Conservation (phyloP, 2,329 filamentous ascomycete species). For the Trichoderma semiorbis region DNA sequence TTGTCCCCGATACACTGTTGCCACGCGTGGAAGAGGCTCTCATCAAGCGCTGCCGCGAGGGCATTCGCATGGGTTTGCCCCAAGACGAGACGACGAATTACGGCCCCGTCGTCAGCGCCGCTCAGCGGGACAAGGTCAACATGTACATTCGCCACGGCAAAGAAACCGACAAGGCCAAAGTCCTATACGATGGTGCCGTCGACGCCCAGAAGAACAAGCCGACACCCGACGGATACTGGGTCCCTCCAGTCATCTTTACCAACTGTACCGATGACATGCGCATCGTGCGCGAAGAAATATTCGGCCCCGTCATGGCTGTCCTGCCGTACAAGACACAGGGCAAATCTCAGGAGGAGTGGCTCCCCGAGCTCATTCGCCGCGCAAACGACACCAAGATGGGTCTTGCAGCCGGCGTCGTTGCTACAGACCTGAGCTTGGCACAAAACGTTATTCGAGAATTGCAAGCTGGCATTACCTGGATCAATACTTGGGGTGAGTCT, state of each 20-base stretch:
- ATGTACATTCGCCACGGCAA: conserved; percentile 73
- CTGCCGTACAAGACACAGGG: conserved; percentile 61
- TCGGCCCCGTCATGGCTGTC: conserved; percentile 82
- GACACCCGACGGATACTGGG: conserved; percentile 69
- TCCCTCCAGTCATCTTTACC: conserved; percentile 79
- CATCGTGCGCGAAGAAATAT: conserved; percentile 80
- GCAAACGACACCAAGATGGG: conserved; percentile 77
- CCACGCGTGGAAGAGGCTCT: conserved; percentile 64
- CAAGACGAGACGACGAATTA: conserved; percentile 74
- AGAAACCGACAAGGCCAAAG: conserved; percentile 66
- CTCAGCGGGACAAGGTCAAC: conserved; percentile 75
- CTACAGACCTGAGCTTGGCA: conserved; percentile 68
- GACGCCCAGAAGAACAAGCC: conserved; percentile 51
- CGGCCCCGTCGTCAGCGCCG: conserved; percentile 73
- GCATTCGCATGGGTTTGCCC: conserved; percentile 73
- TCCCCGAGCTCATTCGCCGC: conserved; percentile 66
- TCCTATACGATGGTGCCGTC: conserved; percentile 68
- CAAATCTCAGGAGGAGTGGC: conserved; percentile 32
- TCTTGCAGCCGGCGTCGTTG: conserved; percentile 81
- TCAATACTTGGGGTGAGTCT: conserved; percentile 91
- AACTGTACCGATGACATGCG: conserved; percentile 80
- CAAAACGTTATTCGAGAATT: conserved; percentile 68
- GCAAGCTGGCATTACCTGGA: conserved; percentile 84
- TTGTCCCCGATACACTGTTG: conserved; percentile 67
- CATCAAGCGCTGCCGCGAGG: conserved; percentile 50